Evolutionary conservation across 495 filamentous ascomycete genomes (phyloP), one percentile per base, ranked within the genome.

Genomic region (Echria macrotheca): DNA sequence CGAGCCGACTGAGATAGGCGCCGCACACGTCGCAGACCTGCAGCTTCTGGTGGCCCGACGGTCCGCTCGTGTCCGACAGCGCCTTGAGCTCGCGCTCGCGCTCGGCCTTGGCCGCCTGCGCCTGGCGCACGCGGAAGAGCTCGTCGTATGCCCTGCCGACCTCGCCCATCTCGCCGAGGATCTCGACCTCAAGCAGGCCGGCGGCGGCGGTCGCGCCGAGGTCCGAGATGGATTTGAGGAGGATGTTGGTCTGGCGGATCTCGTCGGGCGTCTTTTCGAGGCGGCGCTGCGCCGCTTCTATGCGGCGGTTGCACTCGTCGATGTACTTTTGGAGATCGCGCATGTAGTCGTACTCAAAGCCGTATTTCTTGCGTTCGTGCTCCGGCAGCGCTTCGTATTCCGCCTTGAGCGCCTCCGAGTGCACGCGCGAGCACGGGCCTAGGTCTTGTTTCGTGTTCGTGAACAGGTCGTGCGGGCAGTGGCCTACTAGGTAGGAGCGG

Each of bases 391-490:
- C 67, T 54, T 93, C 85, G 69, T 95, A 97, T 62, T 97, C 89
- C 29, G 79, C 72, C 65, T 95, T 95, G 46, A 96, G 77, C 21
- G 82, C 79, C 65, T 95, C 91, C 47, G 80, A 86, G 69, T 99
- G 93, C 33, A 91, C 81, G 68, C 93, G 93, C 26, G 89, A 81
- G 59, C 93, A 99, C 0, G 82, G 82, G 15, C 93, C 93, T 24
- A 96, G 78, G 65, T 99, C 93, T 78, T 96, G 89, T 70, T 96
- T 97, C 32, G 93, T 99, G 72, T 99, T 99, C 52, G 91, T 97
- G 80, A 99, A 99, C 63, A 97, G 90, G 71, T 99, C 93, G 73
- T 96, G 91, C 4, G 93, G 93, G 65, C 93, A 99, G 32, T 87
- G 95, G 55, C 93, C 93, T 52, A 81, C 89, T 43, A 99, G 79